A percentile compares a stretch with the other conserved stretches of the same genome.
Conservation (phyloP, 768 basidiomycete species). For the Butyriboletus loyo region DNA sequence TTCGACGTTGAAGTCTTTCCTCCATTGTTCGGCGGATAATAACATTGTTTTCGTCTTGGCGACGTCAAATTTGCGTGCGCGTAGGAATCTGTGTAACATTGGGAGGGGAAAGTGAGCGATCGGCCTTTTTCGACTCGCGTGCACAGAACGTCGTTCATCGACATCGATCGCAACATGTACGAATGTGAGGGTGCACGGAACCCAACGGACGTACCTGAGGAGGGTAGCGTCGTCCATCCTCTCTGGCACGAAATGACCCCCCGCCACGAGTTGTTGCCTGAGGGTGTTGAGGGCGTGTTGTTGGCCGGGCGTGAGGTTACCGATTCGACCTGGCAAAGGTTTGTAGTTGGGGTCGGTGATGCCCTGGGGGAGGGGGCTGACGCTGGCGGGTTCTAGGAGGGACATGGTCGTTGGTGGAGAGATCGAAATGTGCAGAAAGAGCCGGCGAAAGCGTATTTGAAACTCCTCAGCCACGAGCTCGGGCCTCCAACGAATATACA, state of each 20-base stretch:
- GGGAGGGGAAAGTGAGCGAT: neutral
- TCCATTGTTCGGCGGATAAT: constrained; percentile 79
- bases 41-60: constrained; percentile 82
- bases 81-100: constrained; percentile 77
- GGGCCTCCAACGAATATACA: no score
- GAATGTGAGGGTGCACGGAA: neutral
- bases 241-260: constrained; percentile 56
- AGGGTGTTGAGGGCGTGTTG: constrained; percentile 66
- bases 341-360: constrained; percentile 63
- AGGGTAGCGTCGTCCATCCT: constrained; percentile 71
- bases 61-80: constrained; percentile 92
- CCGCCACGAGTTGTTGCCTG: constrained; percentile 58
- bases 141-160: constrained; percentile 10
- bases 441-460: constrained; percentile 2
- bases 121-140: neutral
- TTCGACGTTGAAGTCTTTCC: constrained; percentile 79
- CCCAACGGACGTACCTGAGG: constrained; percentile 46
- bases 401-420: constrained; percentile 27
- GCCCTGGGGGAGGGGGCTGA: constrained; percentile 53
- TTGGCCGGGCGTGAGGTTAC: constrained; percentile 69
- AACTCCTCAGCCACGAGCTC: no score
- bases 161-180: constrained; percentile 4
- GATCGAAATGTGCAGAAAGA: neutral
- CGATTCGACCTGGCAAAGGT: constrained; percentile 69
- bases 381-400: constrained; percentile 41